A percentile compares a stretch with the other conserved stretches of the same genome.
Evolutionary conservation across 805 yeast species (phyloP).

Genomic region (Candida namnaoensis): DNA sequence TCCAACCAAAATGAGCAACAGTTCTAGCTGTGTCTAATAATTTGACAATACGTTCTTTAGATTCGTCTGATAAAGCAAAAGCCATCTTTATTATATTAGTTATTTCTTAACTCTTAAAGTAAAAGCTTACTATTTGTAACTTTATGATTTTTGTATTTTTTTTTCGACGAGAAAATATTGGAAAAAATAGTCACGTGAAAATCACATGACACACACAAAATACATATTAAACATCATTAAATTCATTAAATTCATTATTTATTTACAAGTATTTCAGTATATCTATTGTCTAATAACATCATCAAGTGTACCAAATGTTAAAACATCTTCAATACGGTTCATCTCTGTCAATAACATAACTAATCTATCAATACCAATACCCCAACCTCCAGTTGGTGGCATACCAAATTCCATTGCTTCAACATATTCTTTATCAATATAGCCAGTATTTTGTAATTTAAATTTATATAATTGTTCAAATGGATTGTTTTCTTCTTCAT

Average conservation of each 20-base stretch:
- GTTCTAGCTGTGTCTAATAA: slow-evolving; percentile 78
- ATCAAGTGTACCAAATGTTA: slow-evolving; percentile 65
- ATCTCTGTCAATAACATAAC: slow-evolving; percentile 67
- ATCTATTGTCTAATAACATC: slow-evolving; percentile 57
- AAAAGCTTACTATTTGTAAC: too few relatives aligned
- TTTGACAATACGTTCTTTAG: slow-evolving; percentile 81
- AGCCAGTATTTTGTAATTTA: slow-evolving; percentile 53
- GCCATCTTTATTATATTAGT: slow-evolving; percentile 20
- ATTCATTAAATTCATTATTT: too few relatives aligned
- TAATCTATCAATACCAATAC: slow-evolving; percentile 85
- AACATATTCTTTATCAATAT: slow-evolving; percentile 68
- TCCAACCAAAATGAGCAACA: slow-evolving; percentile 92
- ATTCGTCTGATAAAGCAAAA: slow-evolving; percentile 35
- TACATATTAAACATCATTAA: too few relatives aligned
- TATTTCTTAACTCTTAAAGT: not conserved
- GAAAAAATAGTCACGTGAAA: too few relatives aligned
- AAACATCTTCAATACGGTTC: slow-evolving; percentile 63
- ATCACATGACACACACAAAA: too few relatives aligned
- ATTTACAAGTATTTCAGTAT: too few relatives aligned
- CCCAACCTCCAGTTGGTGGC: slow-evolving; percentile 99
- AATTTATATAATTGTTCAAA: slow-evolving; percentile 60
- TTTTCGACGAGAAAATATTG: too few relatives aligned
- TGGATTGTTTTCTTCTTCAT: slow-evolving; percentile 94
- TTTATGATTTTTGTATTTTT: too few relatives aligned
- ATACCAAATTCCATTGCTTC: slow-evolving; percentile 83